These are phyloP conservation scores for Aspergillus costaricaensis DNA, from an alignment of 2,329 filamentous ascomycete genomes.

Conservation along the genomic window DNA sequence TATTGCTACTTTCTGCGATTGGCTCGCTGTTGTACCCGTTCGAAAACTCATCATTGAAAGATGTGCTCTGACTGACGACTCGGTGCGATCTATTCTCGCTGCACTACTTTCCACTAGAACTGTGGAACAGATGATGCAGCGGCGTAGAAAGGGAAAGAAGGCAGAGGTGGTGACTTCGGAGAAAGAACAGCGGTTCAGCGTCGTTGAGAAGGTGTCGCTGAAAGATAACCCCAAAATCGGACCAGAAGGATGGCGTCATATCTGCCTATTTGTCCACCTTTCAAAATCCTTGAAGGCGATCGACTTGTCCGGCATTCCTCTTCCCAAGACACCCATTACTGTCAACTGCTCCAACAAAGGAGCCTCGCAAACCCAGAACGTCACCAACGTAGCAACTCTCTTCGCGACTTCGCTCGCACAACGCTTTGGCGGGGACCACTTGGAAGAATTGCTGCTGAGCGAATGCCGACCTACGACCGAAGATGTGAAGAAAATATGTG, in stretches of 20 bases:
- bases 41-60: constrained; percentile 84
- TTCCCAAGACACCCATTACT: constrained; percentile 56
- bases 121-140: constrained; percentile 59
- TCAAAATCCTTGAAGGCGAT: constrained; percentile 82
- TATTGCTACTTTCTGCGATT: constrained; percentile 85
- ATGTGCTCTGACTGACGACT: constrained; percentile 83
- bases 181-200: constrained; percentile 54
- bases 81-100: constrained; percentile 80
- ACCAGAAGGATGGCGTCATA: constrained; percentile 84
- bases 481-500: constrained; percentile 74
- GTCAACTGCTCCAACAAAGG: constrained; percentile 27
- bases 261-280: constrained; percentile 86
- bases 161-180: constrained; percentile 32
- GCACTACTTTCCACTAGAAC: constrained; percentile 79
- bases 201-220: constrained; percentile 82
- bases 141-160: constrained; percentile 44
- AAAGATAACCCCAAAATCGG: constrained; percentile 88
- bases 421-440: constrained; percentile 70
- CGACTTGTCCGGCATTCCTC: constrained; percentile 81
- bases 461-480: constrained; percentile 72
- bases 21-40: constrained; percentile 88
- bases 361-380: constrained; percentile 18
- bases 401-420: constrained; percentile 75
- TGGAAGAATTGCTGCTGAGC: constrained; percentile 82
- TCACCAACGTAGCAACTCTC: constrained; percentile 62